These are phyloP conservation scores for Sparassis latifolia DNA, from an alignment of 1,284 basidiomycete species.

Conservation along the genomic window DNA sequence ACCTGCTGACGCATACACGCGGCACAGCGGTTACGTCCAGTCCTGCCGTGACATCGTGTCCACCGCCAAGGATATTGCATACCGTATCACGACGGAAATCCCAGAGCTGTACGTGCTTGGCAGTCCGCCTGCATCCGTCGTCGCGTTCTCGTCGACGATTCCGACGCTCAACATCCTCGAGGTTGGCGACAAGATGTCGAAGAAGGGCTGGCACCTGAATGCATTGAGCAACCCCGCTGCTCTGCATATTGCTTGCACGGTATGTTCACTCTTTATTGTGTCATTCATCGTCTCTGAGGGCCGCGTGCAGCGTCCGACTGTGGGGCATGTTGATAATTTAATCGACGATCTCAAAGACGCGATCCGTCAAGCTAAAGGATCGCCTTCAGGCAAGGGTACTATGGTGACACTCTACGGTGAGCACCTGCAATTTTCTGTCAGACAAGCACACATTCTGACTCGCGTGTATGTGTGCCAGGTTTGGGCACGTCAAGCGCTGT, in stretches of 20 bases:
- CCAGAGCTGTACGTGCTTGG: conserved; percentile 84
- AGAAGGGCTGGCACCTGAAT: conserved; percentile 88
- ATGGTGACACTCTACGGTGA: conserved; percentile 88
- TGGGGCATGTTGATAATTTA: conserved; percentile 72
- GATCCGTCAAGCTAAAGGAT: conserved; percentile 54
- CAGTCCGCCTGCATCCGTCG: conserved; percentile 83
- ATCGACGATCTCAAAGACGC: conserved; percentile 78
- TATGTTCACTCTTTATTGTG: conserved; percentile 30
- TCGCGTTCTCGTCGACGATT: conserved; percentile 77
- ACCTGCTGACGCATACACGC: conserved; percentile 2
- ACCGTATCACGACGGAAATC: conserved; percentile 59
- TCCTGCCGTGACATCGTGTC: conserved; percentile 84
- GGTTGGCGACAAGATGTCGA: conserved; percentile 86
- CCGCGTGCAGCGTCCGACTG: conserved; percentile 58
- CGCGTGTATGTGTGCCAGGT: conserved; percentile 40
- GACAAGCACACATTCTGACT: conserved; percentile 1
- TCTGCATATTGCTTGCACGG: conserved; percentile 93
- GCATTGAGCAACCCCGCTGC: conserved; percentile 76
- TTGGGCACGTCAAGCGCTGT: conserved; percentile 83
- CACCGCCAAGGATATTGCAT: conserved; percentile 62
- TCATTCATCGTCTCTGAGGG: conserved; percentile 1
- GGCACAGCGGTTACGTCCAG: conserved; percentile 77
- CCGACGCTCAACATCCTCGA: conserved; percentile 67
- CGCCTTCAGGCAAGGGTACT: conserved; percentile 60
- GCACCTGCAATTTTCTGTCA: conserved; percentile 23